Base-by-base conservation (phyloP, 164 flowering plant genomes). In the Liriodendron chinense region DNA sequence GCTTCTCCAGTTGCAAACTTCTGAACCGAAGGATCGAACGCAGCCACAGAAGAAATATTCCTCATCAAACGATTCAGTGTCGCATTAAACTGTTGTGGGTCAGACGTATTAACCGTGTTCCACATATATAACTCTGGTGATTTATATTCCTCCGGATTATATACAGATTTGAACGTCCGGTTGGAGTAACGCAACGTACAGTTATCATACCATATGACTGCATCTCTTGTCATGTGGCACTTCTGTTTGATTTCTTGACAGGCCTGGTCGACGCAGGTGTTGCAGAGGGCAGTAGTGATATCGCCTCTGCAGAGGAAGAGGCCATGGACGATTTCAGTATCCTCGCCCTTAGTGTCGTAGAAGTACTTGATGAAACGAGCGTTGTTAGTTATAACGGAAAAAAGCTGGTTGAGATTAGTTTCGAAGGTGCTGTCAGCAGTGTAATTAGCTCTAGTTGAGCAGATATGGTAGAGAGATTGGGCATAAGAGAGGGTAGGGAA, bases 281-380 rank as follows among this genome's bases (percentile, higher is more conserved):
- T 1, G 64, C 85, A 83, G 62, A 26, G 65, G 2, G 63, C 49
- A 9, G 57, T 9, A 0, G 71, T 23, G 25, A 75, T 43, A 26
- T 80, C 81, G 3, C 77, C 79, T n/a, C 79, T 28, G 71, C 85
- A 82, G 2, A 77, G 77, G 0, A 61, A 75, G 23, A 75, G 74
- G 1, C 71, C 82, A 56, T 77, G 26, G 73, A 69, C 82, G 20
- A 1, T 48, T 72, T 77, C 71, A 25, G 75, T 6, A 69, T 14
- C 49, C 9, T 73, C 18, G 8, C 85, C 85, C 1, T 82, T 57
- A 34, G 49, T 2, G 68, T 72, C 75, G 81, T 72, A 80, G 72
- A 82, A 82, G 53, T 81, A 79, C 13, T 0, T 23, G 65, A 53
- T 47, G 70, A 61, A 34, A 25, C 64, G 1, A 10, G 67, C 21